phyloP scores from a whole-genome alignment of 1,284 basidiomycete species.

The Neonothopanus nambi region DNA sequence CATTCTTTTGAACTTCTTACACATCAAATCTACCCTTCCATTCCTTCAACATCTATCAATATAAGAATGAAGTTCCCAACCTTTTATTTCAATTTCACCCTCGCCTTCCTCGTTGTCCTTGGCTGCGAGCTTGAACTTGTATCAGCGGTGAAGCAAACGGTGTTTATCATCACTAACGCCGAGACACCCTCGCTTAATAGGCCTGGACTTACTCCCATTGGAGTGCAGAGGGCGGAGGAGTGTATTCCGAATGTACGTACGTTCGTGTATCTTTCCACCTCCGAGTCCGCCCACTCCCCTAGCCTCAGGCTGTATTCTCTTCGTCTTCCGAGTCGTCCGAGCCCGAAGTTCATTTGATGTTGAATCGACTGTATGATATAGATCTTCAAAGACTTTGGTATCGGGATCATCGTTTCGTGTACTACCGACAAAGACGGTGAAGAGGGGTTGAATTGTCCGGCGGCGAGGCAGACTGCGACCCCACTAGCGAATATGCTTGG shows the following conservation, averaged over 20 bases:
- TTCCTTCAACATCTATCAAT: too few relatives aligned
- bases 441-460: constrained; percentile 10
- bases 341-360: too few relatives aligned
- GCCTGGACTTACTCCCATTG: constrained; percentile 13
- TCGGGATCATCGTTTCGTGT: constrained; percentile 29
- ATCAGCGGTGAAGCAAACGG: constrained; percentile 1
- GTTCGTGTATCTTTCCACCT: not conserved
- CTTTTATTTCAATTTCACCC: not conserved
- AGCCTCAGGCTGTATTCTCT: not conserved
- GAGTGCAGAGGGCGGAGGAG: constrained; percentile 8
- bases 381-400: constrained; percentile 13
- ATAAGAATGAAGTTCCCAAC: too few relatives aligned
- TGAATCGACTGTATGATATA: not conserved
- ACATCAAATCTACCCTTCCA: too few relatives aligned
- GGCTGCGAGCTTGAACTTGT: not conserved
- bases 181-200: constrained; percentile 13
- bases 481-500: constrained; percentile 10
- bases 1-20: too few relatives aligned
- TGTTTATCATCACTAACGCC: constrained; percentile 12
- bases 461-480: constrained; percentile 7
- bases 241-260: constrained; percentile 13
- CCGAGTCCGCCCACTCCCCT: not conserved
- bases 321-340: too few relatives aligned
- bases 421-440: constrained; percentile 22
- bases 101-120: not conserved